Conservation (phyloP, 352 stramenopile genomes). For the Globisporangium takayamanum region DNA sequence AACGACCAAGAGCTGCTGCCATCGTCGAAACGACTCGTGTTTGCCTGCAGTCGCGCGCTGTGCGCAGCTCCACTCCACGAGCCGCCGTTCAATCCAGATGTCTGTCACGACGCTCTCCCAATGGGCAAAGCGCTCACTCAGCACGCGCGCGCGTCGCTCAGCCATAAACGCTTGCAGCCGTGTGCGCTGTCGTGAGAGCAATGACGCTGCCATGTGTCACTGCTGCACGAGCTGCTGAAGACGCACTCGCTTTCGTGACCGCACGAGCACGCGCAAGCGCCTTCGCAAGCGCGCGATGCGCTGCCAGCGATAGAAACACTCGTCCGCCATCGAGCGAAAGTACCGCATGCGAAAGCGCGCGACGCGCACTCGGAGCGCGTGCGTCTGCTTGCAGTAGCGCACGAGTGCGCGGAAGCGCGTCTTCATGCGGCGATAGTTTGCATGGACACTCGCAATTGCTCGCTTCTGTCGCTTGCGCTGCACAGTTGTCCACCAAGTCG, state of each 20-base stretch:
- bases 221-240: neutral
- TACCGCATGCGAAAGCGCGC: conserved; percentile 19
- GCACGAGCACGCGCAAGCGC: conserved; percentile 7
- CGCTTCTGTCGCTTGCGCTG: neutral
- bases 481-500: conserved; percentile 14
- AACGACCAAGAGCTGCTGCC: conserved; percentile 16
- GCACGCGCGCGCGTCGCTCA: conserved; percentile 6
- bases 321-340: conserved; percentile 18
- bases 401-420: conserved; percentile 4
- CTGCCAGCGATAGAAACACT: conserved; percentile 23
- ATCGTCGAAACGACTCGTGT: conserved; percentile 7
- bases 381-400: conserved; percentile 2
- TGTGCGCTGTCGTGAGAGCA: neutral
- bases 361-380: conserved; percentile 8
- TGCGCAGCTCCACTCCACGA: conserved; percentile 15
- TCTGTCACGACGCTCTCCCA: conserved; percentile 55
- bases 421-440: neutral
- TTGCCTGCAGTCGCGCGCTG: conserved; percentile 14
- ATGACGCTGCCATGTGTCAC: neutral
- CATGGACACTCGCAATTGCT: neutral
- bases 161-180: conserved; percentile 11
- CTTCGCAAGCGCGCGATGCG: conserved; percentile 10
- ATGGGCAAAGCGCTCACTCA: conserved; percentile 23
- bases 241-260: neutral
- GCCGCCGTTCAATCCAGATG: conserved; percentile 23